Evolutionary conservation across 108 stramenopile genomes (phyloP), one percentile per base, ranked within the genome.

Genomic region (Cyclotella sp.): DNA sequence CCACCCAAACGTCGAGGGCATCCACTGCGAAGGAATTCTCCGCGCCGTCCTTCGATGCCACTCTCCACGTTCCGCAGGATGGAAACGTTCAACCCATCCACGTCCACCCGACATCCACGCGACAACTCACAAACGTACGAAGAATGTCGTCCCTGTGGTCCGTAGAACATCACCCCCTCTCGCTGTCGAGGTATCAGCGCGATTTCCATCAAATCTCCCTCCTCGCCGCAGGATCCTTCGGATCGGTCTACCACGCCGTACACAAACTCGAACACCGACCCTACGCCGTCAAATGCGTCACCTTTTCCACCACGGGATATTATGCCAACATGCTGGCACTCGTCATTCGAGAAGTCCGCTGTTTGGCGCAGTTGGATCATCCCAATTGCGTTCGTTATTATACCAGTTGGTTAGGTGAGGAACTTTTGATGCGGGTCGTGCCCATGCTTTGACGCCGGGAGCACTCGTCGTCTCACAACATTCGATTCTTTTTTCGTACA

Each of bases 311-410:
- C 1, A 84, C 64, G 2, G 94, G 97, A 19, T 91, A 93, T 73
- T 91, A 87, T 41, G 84, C 77, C 15, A 83, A 90, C 51, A 75
- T 84, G 19, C 71, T 96, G 26, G 78, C 86, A 39, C 58, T 89
- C 57, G 94, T 97, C 9, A 81, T 95, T 55, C 83, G 97, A 22
- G 97, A 98, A 82, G 94, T 96, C 3, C 86, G 89, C 27, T 92
- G 92, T 79, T 76, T 98, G 53, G 93, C 96, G 6, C 74, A 82
- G 69, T 77, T 93, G 54, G 95, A 96, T 72, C 96, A 98, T 85
- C 84, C 87, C 42, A 97, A 98, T 89, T 84, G 93, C 44, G 96
- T 98, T 0, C 78, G 95, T 49, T 98, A 98, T 68, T 96, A 96
- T 79, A 95, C 96, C 0, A 86, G 86, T 28, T 98, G 97, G 97